A percentile compares a stretch with the other conserved stretches of the same genome.
phyloP scores from a whole-genome alignment of 2,329 filamentous ascomycete species.

The Microcyclospora tardicrescens region DNA sequence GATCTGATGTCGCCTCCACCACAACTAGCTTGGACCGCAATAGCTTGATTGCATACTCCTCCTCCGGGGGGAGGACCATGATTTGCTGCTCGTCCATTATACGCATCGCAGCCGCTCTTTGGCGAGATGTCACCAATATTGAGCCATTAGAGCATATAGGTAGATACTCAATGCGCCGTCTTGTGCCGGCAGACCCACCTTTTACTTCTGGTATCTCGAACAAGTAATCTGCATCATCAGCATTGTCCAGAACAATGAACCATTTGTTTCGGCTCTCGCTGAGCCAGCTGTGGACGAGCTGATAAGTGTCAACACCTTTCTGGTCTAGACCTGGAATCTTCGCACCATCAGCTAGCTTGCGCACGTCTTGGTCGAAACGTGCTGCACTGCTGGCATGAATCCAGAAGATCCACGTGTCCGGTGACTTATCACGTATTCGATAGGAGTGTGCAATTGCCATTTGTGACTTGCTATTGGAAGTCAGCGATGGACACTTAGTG shows the following conservation, averaged over 20 bases:
- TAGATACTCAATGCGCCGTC: slow-evolving; percentile 6
- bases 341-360: slow-evolving; percentile 4
- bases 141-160: slow-evolving; percentile 10
- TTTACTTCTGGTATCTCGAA: not conserved
- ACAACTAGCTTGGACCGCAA: slow-evolving; percentile 10
- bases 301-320: slow-evolving; percentile 7
- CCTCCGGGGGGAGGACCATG: slow-evolving; percentile 8
- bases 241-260: slow-evolving; percentile 16
- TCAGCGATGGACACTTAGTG: not conserved
- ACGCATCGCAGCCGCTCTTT: slow-evolving; percentile 5
- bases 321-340: slow-evolving; percentile 7
- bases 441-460: slow-evolving; percentile 14
- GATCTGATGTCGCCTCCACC: not conserved
- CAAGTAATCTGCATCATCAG: slow-evolving; percentile 9
- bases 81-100: slow-evolving; percentile 9
- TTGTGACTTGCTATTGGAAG: slow-evolving; percentile 13
- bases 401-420: slow-evolving; percentile 12
- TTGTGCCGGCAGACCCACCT: no score
- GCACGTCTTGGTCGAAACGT: slow-evolving; percentile 10
- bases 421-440: slow-evolving; percentile 2
- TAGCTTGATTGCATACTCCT: slow-evolving; percentile 10
- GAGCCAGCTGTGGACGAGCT: slow-evolving; percentile 12
- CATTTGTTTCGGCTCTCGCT: slow-evolving; percentile 6
- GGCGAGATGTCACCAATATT: slow-evolving; percentile 12
- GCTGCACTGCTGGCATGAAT: slow-evolving; percentile 12